phyloP scores from a whole-genome alignment of 208 protist genomes.

The Wallacemonas collosoma region DNA sequence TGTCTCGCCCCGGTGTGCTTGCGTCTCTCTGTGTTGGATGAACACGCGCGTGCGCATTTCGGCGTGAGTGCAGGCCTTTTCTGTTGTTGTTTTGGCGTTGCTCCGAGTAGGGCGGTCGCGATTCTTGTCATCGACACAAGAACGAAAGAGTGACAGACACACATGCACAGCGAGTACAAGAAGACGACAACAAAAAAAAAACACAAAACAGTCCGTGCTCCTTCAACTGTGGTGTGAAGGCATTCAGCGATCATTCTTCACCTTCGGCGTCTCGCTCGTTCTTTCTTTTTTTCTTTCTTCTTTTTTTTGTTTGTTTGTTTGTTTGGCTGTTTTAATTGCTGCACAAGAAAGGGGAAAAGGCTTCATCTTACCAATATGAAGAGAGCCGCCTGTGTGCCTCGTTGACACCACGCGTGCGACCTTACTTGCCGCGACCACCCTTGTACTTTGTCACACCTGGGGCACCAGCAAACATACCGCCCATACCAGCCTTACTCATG shows the following conservation, averaged over 20 bases:
- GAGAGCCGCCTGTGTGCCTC: neutral
- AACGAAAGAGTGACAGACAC: neutral
- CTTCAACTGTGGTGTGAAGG: neutral
- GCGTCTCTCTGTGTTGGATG: neutral
- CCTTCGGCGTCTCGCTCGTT: neutral
- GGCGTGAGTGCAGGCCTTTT: no score
- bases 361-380: conserved; percentile 3
- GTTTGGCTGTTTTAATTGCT: neutral
- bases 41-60: no score
- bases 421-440: conserved; percentile 77
- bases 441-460: conserved; percentile 88
- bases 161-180: conserved; percentile 2
- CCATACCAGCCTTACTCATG: conserved; percentile 92
- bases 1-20: neutral
- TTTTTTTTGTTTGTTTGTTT: neutral
- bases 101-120: no score
- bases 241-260: neutral
- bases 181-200: conserved; percentile 19
- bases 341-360: conserved; percentile 15
- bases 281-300: neutral
- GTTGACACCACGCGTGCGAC: neutral
- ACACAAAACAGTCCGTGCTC: conserved; percentile 9
- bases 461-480: conserved; percentile 91
- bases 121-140: no score
- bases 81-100: no score